Base-by-base conservation (phyloP, 306 rosid genomes). In the Dalbergia oliveri region DNA sequence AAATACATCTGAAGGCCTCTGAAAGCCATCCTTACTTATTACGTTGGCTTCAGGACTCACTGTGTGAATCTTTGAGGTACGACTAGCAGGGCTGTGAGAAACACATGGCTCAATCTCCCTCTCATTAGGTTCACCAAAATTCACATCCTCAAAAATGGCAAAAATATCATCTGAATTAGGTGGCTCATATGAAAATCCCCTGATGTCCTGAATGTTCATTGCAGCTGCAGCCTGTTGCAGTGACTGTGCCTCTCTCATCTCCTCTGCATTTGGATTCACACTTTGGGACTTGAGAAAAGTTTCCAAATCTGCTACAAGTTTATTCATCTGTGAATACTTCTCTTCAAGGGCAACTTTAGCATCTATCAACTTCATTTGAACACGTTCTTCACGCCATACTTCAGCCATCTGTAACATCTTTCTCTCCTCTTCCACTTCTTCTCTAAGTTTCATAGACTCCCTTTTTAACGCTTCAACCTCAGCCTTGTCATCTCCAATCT, bases 381-480 rank as follows among this genome's bases (percentile, higher is more conserved):
- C 99, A 56, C 99, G 97, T 85, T 94, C 97, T 87, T 94, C 99
- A 9, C 99, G 99, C 99, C 99, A 94, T 78, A 94, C 97, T 88
- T 94, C 99, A 56, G 95, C 97, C 94, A 90, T 87, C 86, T 94
- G 99, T 82, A 94, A 84, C 99, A 94, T 94, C 87, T 75, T 89
- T 79, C 94, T 88, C 81, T 94, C 99, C 43, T 91, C 97, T 41
- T 93, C 97, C 73, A 89, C 91, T 85, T 94, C 99, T 74, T 93
- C 99, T 83, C 94, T 82, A 49, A 90, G 79, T 80, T 81, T 86
- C 85, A 85, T 79, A 72, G 92, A 88, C 79, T 91, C 99, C 87
- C 97, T 90, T 87, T 91, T 94, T 68, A 88, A 77, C 31, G 84
- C 97, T 76, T 94, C 99, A 53, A 87, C 90, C 83, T 93, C 97